These are phyloP conservation scores for Lepidopterella palustris DNA, from an alignment of 495 filamentous ascomycete genomes.

Conservation along the genomic window DNA sequence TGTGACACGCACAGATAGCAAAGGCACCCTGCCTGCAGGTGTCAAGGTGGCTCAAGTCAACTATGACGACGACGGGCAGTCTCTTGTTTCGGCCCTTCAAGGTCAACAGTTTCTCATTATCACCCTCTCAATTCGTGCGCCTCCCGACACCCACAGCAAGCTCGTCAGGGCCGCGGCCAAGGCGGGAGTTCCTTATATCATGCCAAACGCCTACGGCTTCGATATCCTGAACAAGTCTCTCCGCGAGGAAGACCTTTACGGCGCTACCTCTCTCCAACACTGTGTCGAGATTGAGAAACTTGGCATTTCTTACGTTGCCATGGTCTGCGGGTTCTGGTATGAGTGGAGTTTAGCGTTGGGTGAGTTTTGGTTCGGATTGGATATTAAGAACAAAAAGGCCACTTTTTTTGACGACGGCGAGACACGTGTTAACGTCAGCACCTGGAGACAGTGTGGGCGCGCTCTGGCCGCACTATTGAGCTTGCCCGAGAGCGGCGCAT, in stretches of 20 bases:
- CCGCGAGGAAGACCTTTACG: slow-evolving; percentile 34
- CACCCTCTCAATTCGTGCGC: slow-evolving; percentile 42
- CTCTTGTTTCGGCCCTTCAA: slow-evolving; percentile 42
- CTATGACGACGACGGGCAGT: slow-evolving; percentile 37
- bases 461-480: slow-evolving; percentile 39
- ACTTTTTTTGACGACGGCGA: slow-evolving; percentile 26
- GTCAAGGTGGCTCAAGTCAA: slow-evolving; percentile 41
- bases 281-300: slow-evolving; percentile 39
- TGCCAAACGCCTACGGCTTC: slow-evolving; percentile 54
- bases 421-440: slow-evolving; percentile 33
- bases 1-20: slow-evolving; percentile 45
- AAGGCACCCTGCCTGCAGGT: slow-evolving; percentile 35
- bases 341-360: slow-evolving; percentile 29
- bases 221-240: slow-evolving; percentile 39
- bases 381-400: slow-evolving; percentile 14
- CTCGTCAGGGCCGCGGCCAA: slow-evolving; percentile 55
- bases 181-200: slow-evolving; percentile 54
- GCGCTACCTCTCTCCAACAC: slow-evolving; percentile 8
- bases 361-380: slow-evolving; percentile 20
- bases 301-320: slow-evolving; percentile 46
- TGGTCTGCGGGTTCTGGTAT: slow-evolving; percentile 46
- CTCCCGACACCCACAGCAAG: slow-evolving; percentile 40
- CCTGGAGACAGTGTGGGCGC: slow-evolving; percentile 40
- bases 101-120: slow-evolving; percentile 57
- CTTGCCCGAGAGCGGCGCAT: slow-evolving; percentile 38